Conservation (phyloP, 352 stramenopile species). For the Phytophthora boehmeriae region DNA sequence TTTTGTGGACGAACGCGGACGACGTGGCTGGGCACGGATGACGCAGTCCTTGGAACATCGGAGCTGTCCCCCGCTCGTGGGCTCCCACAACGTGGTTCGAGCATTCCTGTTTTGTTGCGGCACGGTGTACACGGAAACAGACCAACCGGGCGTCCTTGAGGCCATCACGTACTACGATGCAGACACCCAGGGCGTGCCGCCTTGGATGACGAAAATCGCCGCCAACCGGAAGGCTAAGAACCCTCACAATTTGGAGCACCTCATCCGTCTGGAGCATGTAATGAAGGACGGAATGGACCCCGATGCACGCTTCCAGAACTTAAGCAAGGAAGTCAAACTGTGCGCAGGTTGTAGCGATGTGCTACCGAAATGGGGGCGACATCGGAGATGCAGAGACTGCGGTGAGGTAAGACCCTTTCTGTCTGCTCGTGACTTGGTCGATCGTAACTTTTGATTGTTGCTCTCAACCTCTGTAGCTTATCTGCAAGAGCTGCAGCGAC, state of each 20-base stretch:
- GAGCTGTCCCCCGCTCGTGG: constrained; percentile 56
- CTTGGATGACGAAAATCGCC: constrained; percentile 70
- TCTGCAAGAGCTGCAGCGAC: constrained; percentile 70
- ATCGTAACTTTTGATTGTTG: not conserved
- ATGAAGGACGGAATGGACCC: constrained; percentile 59
- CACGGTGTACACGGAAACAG: constrained; percentile 64
- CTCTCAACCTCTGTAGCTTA: constrained; percentile 17
- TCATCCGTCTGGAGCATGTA: constrained; percentile 60
- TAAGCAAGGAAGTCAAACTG: constrained; percentile 37
- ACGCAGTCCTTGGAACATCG: constrained; percentile 71
- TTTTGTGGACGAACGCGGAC: constrained; percentile 61
- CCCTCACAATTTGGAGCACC: constrained; percentile 61
- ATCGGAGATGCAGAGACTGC: constrained; percentile 63
- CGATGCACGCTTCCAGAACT: constrained; percentile 42
- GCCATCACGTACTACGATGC: constrained; percentile 65
- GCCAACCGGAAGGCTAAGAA: constrained; percentile 65
- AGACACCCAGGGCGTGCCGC: constrained; percentile 62
- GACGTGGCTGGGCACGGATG: constrained; percentile 62
- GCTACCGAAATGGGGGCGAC: constrained; percentile 51
- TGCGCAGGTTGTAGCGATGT: constrained; percentile 53
- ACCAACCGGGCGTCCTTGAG: constrained; percentile 52
- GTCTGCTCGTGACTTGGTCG: not conserved
- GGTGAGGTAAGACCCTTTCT: constrained; percentile 41
- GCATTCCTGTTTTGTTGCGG: constrained; percentile 64
- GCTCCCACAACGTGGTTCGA: constrained; percentile 62